These are phyloP conservation scores for Alternaria triticina DNA, from an alignment of 2,329 filamentous ascomycete genomes.

Conservation along the genomic window DNA sequence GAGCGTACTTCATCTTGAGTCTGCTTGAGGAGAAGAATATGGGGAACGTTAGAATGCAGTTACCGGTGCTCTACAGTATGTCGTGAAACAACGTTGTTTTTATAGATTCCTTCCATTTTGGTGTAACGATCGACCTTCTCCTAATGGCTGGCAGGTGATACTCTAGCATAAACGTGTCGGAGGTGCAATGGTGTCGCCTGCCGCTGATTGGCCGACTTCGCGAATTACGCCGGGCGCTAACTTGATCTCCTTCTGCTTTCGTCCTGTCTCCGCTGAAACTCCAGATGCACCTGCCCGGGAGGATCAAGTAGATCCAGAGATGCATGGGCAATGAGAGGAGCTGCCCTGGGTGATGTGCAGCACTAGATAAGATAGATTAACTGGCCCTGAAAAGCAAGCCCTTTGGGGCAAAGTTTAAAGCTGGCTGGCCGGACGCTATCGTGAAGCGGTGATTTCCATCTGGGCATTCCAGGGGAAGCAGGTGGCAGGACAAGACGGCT, in stretches of 20 bases:
- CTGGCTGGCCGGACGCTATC: constrained; percentile 2
- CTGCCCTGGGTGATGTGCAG: constrained; percentile 3
- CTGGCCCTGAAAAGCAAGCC: constrained; percentile 9
- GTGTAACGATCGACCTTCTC: constrained; percentile 12
- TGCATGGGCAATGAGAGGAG: not conserved
- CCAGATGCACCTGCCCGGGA: constrained; percentile 20
- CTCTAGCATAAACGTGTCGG: constrained; percentile 1
- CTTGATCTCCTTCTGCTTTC: constrained; percentile 22
- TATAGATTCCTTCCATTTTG: constrained; percentile 7
- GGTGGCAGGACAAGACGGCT: not conserved
- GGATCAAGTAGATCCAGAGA: constrained; percentile 14
- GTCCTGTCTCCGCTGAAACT: constrained; percentile 15
- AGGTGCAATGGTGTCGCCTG: not conserved
- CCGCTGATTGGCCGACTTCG: constrained; percentile 12
- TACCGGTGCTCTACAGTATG: not conserved
- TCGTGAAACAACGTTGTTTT: constrained; percentile 1
- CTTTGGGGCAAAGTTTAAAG: constrained; percentile 3
- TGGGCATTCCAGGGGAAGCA: constrained; percentile 4
- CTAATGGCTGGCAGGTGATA: constrained; percentile 14
- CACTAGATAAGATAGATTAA: constrained; percentile 21
- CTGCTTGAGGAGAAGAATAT: not conserved
- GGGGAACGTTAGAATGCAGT: not conserved
- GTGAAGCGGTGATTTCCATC: constrained; percentile 12
- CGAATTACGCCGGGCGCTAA: constrained; percentile 20
- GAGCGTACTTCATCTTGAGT: constrained; percentile 41